Percentiles rank a stretch among this genome's conserved stretches.
These are phyloP conservation scores for Artemisia tridentata DNA, from an alignment of 129 eudicot genomes.

Conservation along the genomic window DNA sequence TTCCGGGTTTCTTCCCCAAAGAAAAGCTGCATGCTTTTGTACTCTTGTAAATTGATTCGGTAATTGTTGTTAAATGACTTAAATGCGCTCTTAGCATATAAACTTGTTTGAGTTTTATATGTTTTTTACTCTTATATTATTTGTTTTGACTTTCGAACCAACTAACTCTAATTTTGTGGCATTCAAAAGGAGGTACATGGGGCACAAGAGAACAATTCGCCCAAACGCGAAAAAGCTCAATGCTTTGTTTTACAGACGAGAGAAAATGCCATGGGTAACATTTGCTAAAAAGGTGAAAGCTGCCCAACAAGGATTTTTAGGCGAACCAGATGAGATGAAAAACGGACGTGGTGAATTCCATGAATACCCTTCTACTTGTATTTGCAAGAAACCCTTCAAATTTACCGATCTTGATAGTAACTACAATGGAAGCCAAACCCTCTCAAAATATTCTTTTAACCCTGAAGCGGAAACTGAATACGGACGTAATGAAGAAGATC, in stretches of 20 bases:
- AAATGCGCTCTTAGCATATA: no score
- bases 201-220: constrained; percentile 88
- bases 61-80: no score
- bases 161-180: constrained; percentile 27
- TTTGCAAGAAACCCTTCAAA: constrained; percentile 63
- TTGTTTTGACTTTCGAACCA: constrained; percentile 2
- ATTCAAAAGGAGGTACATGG: constrained; percentile 81
- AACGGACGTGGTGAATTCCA: constrained; percentile 88
- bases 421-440: constrained; percentile 21
- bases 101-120: background rate
- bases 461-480: constrained; percentile 33
- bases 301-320: constrained; percentile 94
- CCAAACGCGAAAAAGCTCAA: constrained; percentile 89
- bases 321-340: constrained; percentile 90
- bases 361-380: constrained; percentile 84
- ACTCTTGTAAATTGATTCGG: no score
- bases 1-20: no score
- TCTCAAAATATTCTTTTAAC: constrained; percentile 14
- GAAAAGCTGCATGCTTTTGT: no score
- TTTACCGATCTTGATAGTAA: constrained; percentile 19
- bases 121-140: background rate
- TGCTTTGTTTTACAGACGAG: constrained; percentile 60
- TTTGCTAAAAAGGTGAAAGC: constrained; percentile 88
- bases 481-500: constrained; percentile 29
- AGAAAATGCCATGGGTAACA: constrained; percentile 70